These are phyloP conservation scores for Tuber microsphaerosporum DNA, from an alignment of 495 filamentous ascomycete species.

Conservation along the genomic window DNA sequence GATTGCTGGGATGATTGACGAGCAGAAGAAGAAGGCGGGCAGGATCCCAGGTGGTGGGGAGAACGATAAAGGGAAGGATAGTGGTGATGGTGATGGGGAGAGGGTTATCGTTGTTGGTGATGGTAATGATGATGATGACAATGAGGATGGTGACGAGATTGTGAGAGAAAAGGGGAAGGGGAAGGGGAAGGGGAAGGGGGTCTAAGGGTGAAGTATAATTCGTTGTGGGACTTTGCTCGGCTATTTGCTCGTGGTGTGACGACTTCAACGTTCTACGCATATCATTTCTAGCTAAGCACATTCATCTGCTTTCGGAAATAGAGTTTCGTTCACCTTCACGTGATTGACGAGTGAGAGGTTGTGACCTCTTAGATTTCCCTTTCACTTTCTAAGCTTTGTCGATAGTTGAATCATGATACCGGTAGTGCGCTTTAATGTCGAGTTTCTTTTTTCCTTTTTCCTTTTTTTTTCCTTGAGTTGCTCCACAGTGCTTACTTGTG, in stretches of 20 bases:
- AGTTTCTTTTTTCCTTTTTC: neutral
- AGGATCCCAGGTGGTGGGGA: neutral
- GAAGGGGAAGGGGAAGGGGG: neutral
- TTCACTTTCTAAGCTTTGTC: neutral
- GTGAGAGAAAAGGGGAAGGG: neutral
- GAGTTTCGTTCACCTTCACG: neutral
- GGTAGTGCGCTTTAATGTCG: neutral
- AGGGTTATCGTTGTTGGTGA: neutral
- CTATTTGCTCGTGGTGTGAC: neutral
- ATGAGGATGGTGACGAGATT: neutral
- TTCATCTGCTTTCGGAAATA: neutral
- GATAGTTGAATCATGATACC: neutral
- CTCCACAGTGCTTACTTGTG: neutral
- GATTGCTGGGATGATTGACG: slow-evolving; percentile 15
- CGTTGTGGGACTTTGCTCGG: neutral
- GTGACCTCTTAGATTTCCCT: neutral
- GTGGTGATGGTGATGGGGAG: neutral
- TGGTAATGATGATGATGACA: neutral
- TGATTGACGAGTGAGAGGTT: neutral
- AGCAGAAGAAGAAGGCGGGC: slow-evolving; percentile 1
- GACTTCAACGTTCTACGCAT: neutral
- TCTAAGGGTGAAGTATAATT: neutral
- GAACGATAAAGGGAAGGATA: neutral
- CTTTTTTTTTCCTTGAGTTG: too few relatives aligned
- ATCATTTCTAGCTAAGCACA: neutral